Evolutionary conservation across 1,139 yeast genomes (phyloP).

Genomic region (Hanseniaspora uvarum): DNA sequence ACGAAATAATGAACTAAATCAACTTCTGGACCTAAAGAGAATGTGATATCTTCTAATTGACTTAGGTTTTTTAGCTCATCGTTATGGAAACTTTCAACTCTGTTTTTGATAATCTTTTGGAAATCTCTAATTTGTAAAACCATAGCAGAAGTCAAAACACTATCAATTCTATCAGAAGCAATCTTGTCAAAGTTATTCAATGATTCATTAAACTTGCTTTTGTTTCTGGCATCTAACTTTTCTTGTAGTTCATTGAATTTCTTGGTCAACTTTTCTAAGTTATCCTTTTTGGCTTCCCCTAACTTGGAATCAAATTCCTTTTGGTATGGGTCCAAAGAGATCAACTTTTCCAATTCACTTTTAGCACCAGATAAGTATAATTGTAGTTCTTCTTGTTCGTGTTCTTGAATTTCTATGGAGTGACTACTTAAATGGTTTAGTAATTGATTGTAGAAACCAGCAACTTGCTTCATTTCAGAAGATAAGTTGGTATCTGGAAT

Average conservation of each 20-base stretch:
- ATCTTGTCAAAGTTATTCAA: constrained; percentile 59
- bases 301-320: constrained; percentile 19
- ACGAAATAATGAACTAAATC: constrained; percentile 24
- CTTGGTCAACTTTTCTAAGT: constrained; percentile 41
- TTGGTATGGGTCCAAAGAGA: constrained; percentile 25
- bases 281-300: constrained; percentile 29
- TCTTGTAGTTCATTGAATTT: constrained; percentile 54
- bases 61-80: constrained; percentile 66
- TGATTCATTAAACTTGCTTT: constrained; percentile 52
- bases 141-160: constrained; percentile 62
- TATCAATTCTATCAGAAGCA: constrained; percentile 65
- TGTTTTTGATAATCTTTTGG: constrained; percentile 50
- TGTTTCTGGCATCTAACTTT: constrained; percentile 54
- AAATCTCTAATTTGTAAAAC: constrained; percentile 64
- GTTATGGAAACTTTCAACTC: constrained; percentile 69
- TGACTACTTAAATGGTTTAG: constrained; percentile 12
- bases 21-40: constrained; percentile 30
- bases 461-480: constrained; percentile 11
- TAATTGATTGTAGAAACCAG: constrained; percentile 5
- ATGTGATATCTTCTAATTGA: constrained; percentile 48
- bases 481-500: not conserved
- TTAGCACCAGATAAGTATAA: constrained; percentile 18
- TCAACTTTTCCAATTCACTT: constrained; percentile 26
- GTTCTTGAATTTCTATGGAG: constrained; percentile 14
- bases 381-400: constrained; percentile 12